phyloP scores from a whole-genome alignment of 2,329 filamentous ascomycete species.

The Coniochaeta ligniaria region DNA sequence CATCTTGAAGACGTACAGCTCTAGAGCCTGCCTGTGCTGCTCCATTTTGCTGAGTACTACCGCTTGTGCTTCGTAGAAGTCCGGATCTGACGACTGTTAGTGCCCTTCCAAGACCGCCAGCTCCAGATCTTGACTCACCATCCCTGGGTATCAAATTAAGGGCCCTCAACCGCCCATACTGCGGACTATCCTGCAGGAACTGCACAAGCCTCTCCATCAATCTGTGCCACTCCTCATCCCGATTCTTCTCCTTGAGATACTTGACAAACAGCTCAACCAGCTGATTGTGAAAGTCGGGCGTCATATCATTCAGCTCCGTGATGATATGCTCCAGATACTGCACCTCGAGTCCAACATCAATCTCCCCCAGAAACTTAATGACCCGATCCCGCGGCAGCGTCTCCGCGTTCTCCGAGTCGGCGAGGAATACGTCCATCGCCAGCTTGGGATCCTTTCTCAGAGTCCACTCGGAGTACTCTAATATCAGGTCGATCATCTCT shows the following conservation, averaged over 20 bases:
- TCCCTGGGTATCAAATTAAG: constrained; percentile 73
- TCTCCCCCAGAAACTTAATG: constrained; percentile 61
- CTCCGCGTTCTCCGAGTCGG: constrained; percentile 92
- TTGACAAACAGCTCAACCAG: constrained; percentile 66
- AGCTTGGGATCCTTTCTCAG: constrained; percentile 62
- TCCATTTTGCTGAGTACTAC: constrained; percentile 93
- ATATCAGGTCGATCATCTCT: constrained; percentile 80
- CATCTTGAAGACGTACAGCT: constrained; percentile 95
- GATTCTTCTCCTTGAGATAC: constrained; percentile 37
- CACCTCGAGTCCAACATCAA: constrained; percentile 66
- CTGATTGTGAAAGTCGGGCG: constrained; percentile 79
- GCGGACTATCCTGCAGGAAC: constrained; percentile 68
- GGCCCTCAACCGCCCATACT: constrained; percentile 75
- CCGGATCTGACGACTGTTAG: constrained; percentile 49
- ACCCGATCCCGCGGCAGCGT: constrained; percentile 73
- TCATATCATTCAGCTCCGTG: constrained; percentile 74
- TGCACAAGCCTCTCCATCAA: constrained; percentile 61
- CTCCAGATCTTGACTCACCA: constrained; percentile 41
- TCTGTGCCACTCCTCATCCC: constrained; percentile 42
- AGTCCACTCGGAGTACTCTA: constrained; percentile 90
- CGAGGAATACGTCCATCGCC: constrained; percentile 89
- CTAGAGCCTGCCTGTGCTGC: constrained; percentile 88
- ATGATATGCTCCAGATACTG: constrained; percentile 89
- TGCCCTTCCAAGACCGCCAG: not conserved
- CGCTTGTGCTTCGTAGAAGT: constrained; percentile 84